Conservation (phyloP, 192 early-diverging fungal genomes). For the Coemansia sp. region DNA sequence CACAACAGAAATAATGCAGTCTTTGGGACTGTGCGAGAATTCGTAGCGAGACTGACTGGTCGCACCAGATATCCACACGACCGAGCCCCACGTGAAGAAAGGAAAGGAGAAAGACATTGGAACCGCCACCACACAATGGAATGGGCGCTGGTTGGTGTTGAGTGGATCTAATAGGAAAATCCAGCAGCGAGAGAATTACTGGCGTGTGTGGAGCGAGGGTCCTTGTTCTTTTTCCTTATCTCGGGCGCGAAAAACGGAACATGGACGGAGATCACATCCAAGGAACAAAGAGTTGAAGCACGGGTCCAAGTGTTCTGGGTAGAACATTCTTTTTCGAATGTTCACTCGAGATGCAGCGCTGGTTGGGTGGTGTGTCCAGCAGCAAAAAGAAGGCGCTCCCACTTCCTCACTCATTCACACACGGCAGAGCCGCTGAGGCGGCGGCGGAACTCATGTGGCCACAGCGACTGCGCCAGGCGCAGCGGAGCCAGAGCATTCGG, state of each 20-base stretch:
- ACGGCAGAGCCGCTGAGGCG: neutral
- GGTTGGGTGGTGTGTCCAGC: constrained; percentile 1
- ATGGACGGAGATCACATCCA: neutral
- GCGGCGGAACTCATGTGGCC: neutral
- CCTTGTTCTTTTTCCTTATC: too few relatives aligned
- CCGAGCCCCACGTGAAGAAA: too few relatives aligned
- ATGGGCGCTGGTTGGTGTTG: too few relatives aligned
- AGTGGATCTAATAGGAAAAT: neutral
- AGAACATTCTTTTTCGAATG: constrained; percentile 45
- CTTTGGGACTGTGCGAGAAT: too few relatives aligned
- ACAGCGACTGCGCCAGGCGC: too few relatives aligned
- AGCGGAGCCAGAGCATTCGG: neutral
- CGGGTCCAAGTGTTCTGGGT: constrained; percentile 23
- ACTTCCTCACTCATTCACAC: neutral
- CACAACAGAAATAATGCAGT: neutral
- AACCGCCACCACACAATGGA: too few relatives aligned
- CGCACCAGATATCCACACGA: too few relatives aligned
- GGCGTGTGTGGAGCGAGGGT: neutral
- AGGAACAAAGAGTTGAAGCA: neutral
- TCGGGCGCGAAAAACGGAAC: too few relatives aligned
- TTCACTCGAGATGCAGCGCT: constrained; percentile 18
- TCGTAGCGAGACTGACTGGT: too few relatives aligned
- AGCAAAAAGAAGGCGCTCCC: neutral
- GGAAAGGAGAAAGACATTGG: too few relatives aligned
- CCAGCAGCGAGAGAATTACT: neutral